Percentiles rank a stretch among this genome's conserved stretches.
Conservation (phyloP, 2,329 filamentous ascomycete species). For the Pseudocercospora fuligena region DNA sequence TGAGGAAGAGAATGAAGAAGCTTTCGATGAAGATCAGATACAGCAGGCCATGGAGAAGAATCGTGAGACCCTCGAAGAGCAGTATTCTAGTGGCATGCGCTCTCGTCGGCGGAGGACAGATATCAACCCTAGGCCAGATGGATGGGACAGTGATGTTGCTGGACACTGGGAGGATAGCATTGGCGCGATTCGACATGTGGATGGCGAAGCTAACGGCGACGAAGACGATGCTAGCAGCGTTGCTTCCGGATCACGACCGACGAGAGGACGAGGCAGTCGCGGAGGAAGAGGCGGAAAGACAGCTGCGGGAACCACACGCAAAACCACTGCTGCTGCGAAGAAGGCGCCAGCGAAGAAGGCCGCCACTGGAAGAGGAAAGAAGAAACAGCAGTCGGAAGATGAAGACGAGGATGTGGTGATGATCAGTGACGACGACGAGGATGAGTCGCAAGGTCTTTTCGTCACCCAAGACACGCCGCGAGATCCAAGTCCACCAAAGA, state of each 20-base stretch:
- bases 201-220: slow-evolving; percentile 50
- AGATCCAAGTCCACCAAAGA: slow-evolving; percentile 32
- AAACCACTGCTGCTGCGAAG: slow-evolving; percentile 45
- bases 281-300: slow-evolving; percentile 48
- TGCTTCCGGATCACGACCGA: slow-evolving; percentile 22
- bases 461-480: slow-evolving; percentile 39
- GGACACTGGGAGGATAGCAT: slow-evolving; percentile 84
- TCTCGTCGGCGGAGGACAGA: slow-evolving; percentile 53
- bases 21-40: slow-evolving; percentile 65
- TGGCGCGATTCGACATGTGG: slow-evolving; percentile 61
- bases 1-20: slow-evolving; percentile 70
- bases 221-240: slow-evolving; percentile 44
- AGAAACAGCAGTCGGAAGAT: slow-evolving; percentile 50
- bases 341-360: slow-evolving; percentile 44
- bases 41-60: slow-evolving; percentile 61
- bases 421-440: slow-evolving; percentile 51
- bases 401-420: slow-evolving; percentile 49
- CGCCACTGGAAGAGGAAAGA: slow-evolving; percentile 45
- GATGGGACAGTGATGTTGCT: slow-evolving; percentile 89
- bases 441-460: slow-evolving; percentile 53
- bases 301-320: slow-evolving; percentile 48
- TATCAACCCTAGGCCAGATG: slow-evolving; percentile 70
- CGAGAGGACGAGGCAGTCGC: slow-evolving; percentile 54
- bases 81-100: slow-evolving; percentile 69
- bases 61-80: slow-evolving; percentile 65